Base-by-base conservation (phyloP, 2,329 filamentous ascomycete species). In the Acarospora socialis region DNA sequence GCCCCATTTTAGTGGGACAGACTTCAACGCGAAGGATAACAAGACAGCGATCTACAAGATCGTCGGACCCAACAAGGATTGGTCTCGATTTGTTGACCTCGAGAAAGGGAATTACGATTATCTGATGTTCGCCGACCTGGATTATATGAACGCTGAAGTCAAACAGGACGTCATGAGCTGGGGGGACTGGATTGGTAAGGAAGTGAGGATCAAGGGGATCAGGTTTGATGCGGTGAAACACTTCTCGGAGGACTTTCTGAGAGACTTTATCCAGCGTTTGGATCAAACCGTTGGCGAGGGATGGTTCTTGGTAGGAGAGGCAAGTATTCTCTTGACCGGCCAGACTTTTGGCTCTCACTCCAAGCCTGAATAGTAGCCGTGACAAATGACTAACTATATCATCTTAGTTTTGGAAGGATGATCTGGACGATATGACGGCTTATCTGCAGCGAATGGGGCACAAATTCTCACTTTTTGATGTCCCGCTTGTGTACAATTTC, bases 141-240 rank as follows among this genome's bases (percentile, higher is more conserved):
- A 81, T 50, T 77, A 77, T 48, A 53, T 57, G 2, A 65, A 78
- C 35, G 60, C 62, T 0, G 76, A 79, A 42, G 77, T 81, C 7
- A 60, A 63, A 20, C 51, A 64, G 3, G 78, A 82, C 41, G 65
- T 81, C 3, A 58, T 75, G 33, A 60, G 64, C 30, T 82, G 77
- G 78, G 73, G 71, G 2, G 56, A 65, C 4, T 83, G 78, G 78
- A 61, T 83, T 35, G 64, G 67, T 1, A 56, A 66, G 4, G 60
- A 74, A 37, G 48, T 80, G 0, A 66, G 68, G 0, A 55, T 82
- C 7, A 62, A 66, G 38, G 77, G 77, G 1, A 74, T 82, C 50
- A 64, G 78, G 12, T 65, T 82, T 30, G 78, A 83, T 49, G 78
- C 77, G 8, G 71, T 75, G 18, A 78, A 81, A 53, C 78, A 83